A percentile compares a stretch with the other conserved stretches of the same genome.
phyloP scores from a whole-genome alignment of 75 land plant genomes.

The Isoetes taiwanensis region DNA sequence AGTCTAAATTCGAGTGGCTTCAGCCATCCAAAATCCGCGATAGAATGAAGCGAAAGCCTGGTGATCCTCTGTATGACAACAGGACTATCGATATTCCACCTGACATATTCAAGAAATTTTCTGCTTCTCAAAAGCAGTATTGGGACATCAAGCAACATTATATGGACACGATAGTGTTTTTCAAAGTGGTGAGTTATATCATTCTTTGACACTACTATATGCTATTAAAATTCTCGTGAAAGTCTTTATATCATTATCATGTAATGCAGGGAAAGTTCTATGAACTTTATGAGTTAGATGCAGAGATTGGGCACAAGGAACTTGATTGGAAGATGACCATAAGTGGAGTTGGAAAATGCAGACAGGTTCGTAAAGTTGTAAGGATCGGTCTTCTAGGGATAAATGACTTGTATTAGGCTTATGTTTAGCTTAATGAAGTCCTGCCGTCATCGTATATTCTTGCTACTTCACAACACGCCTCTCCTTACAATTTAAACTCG shows the following conservation, averaged over 20 bases:
- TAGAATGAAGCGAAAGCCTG: conserved; percentile 52
- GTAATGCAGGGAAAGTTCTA: conserved; percentile 77
- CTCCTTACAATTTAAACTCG: neutral
- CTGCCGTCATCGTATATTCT: too few relatives aligned
- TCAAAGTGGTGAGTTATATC: conserved; percentile 74
- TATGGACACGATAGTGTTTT: conserved; percentile 88
- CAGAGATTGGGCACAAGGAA: conserved; percentile 91
- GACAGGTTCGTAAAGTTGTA: conserved; percentile 46
- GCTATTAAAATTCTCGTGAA: too few relatives aligned
- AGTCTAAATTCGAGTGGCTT: conserved; percentile 81
- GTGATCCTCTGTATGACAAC: conserved; percentile 63
- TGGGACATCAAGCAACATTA: conserved; percentile 75
- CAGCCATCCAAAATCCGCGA: conserved; percentile 50
- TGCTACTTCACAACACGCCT: neutral
- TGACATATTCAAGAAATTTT: conserved; percentile 59
- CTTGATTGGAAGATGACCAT: conserved; percentile 89
- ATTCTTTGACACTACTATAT: too few relatives aligned
- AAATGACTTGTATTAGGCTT: too few relatives aligned
- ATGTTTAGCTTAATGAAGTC: too few relatives aligned
- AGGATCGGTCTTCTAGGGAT: too few relatives aligned
- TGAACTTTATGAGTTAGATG: conserved; percentile 94
- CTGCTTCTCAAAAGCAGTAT: conserved; percentile 90
- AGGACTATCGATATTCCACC: conserved; percentile 73
- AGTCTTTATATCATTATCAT: too few relatives aligned
- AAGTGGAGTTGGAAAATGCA: conserved; percentile 92